These are phyloP conservation scores for Clarireedia monteithiana DNA, from an alignment of 2,329 filamentous ascomycete genomes.

Conservation along the genomic window DNA sequence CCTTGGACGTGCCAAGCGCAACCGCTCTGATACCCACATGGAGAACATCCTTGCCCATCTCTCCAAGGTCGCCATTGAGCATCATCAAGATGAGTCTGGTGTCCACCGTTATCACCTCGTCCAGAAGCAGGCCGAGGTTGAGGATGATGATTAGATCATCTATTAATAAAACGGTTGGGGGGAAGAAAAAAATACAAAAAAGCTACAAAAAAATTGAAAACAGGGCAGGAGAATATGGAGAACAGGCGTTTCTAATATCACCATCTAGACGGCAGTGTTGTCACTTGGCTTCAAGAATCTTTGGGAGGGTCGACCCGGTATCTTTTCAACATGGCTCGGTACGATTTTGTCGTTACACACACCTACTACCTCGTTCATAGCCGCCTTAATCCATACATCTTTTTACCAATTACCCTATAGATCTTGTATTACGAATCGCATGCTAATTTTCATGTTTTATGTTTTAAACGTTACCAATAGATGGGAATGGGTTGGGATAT, in stretches of 20 bases:
- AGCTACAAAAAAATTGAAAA: conserved; percentile 4
- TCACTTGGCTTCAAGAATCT: too few relatives aligned
- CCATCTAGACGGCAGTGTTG: background rate
- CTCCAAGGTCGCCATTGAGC: conserved; percentile 54
- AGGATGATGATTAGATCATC: conserved; percentile 10
- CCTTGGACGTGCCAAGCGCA: conserved; percentile 55
- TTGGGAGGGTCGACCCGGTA: too few relatives aligned
- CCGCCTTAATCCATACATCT: too few relatives aligned
- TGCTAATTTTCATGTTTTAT: too few relatives aligned
- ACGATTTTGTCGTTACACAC: too few relatives aligned
- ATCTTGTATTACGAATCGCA: too few relatives aligned
- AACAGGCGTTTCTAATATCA: conserved; percentile 9
- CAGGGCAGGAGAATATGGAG: conserved; percentile 3
- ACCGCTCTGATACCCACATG: conserved; percentile 52
- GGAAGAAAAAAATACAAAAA: conserved; percentile 1
- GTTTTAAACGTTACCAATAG: too few relatives aligned
- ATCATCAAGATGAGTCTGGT: conserved; percentile 34
- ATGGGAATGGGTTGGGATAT: too few relatives aligned
- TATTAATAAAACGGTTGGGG: background rate
- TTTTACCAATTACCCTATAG: too few relatives aligned
- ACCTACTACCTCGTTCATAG: too few relatives aligned
- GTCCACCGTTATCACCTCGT: conserved; percentile 9
- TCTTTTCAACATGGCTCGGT: too few relatives aligned
- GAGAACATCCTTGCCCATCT: conserved; percentile 60
- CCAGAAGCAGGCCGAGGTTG: conserved; percentile 8